Evolutionary conservation across 179 eudicot genomes (phyloP).

Genomic region (Beta lomatogona): DNA sequence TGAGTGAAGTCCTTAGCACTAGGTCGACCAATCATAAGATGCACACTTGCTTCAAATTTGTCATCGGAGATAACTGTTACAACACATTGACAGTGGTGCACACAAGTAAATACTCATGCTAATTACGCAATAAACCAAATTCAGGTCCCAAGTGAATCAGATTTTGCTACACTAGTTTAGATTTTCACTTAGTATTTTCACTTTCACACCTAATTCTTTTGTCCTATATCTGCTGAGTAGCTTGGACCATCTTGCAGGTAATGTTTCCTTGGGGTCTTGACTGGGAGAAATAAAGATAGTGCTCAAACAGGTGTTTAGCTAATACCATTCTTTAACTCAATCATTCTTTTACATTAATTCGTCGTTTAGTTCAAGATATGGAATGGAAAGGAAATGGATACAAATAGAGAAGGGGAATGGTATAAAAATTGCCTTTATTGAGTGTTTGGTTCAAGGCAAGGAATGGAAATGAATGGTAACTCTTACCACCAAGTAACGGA

Average conservation of each 20-base stretch:
- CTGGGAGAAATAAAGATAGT: not conserved
- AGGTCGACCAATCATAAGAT: not conserved
- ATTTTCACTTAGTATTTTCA: not conserved
- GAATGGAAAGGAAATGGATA: too few relatives aligned
- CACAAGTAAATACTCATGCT: not conserved
- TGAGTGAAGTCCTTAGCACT: not conserved
- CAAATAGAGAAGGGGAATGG: too few relatives aligned
- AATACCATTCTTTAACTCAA: not conserved
- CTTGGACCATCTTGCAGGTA: not conserved
- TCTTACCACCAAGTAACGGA: too few relatives aligned
- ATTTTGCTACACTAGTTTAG: not conserved
- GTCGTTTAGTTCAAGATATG: too few relatives aligned
- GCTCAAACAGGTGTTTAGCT: not conserved
- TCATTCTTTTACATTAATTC: not conserved
- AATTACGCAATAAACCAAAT: not conserved
- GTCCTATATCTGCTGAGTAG: not conserved
- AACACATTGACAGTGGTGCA: not conserved
- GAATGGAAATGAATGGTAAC: too few relatives aligned
- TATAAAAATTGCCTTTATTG: too few relatives aligned
- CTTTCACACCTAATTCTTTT: not conserved
- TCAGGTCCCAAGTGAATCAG: not conserved
- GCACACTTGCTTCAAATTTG: not conserved
- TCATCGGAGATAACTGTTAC: not conserved
- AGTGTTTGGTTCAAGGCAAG: too few relatives aligned
- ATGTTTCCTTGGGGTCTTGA: not conserved